Base-by-base conservation (phyloP, 768 basidiomycete genomes). In the Tremella yokohamensis region DNA sequence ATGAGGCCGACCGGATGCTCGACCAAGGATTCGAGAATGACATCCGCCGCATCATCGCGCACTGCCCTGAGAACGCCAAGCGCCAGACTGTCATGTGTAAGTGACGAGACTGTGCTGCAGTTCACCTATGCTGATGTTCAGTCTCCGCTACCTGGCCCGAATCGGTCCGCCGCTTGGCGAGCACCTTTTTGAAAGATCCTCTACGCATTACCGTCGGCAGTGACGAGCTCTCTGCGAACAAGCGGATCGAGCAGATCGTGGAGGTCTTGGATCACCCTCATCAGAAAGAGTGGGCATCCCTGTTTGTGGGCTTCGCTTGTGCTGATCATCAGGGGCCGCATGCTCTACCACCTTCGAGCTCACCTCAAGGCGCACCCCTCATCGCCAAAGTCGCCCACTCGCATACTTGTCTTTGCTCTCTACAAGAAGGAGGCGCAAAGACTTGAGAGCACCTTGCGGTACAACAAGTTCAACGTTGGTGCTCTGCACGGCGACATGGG, bases 91-190 rank as follows among this genome's bases (percentile, higher is more conserved):
- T 92, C 82, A 92, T 93, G 90, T 93, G 89, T 92, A 75, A 65
- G 88, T 82, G 18, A 12, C 39, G 19, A 2, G 11, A 6, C 29
- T 6, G 29, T 7, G 15, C 15, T 11, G 8, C 18, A 7, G 1
- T 25, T 13, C 18, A 3, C 16, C 18, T 20, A 37, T 12, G 24
- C 55, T 54, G 47, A 50, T 18, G 3, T 38, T 38, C 50, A 93
- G 90, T 98, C 80, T 96, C 91, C 52, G 96, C 96, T 8, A 99
- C 96, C 8, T 99, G 96, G 96, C 96, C 96, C 0, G 90, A 94
- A 69, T 85, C 88, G 11, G 93, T 99, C 20, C 83, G 93, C 52
- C 81, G 87, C 58, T 81, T 99, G 38, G 96, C 96, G 0, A 82
- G 84, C 66, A 86, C 91, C 9, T 98, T 98, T 79, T 87, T 88